These are phyloP conservation scores for Penicillium argentinense DNA, from an alignment of 495 filamentous ascomycete genomes.

Conservation along the genomic window DNA sequence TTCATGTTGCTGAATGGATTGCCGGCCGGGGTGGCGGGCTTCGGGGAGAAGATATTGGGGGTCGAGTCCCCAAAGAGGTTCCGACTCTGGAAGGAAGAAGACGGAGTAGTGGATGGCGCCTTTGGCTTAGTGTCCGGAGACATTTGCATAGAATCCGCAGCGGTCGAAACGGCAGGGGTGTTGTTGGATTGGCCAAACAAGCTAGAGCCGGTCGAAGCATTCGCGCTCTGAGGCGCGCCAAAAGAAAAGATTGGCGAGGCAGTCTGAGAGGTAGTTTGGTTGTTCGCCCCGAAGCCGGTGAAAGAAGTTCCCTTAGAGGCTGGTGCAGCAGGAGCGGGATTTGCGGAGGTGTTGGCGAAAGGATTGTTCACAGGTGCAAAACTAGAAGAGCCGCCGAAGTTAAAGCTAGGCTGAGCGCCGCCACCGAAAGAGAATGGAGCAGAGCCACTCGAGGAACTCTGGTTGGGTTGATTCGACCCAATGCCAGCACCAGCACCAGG, in stretches of 20 bases:
- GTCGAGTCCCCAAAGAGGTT: conserved; percentile 21
- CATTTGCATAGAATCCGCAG: conserved; percentile 44
- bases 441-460: conserved; percentile 30
- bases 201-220: conserved; percentile 9
- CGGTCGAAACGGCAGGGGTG: conserved; percentile 16
- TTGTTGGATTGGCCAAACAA: conserved; percentile 25
- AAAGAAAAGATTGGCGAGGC: conserved; percentile 24
- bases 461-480: conserved; percentile 26
- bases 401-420: conserved; percentile 32
- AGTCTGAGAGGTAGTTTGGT: conserved; percentile 15
- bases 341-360: conserved; percentile 33
- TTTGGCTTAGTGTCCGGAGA: conserved; percentile 41
- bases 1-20: conserved; percentile 24
- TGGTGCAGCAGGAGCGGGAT: conserved; percentile 20
- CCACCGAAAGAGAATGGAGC: conserved; percentile 43
- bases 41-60: conserved; percentile 12
- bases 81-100: conserved; percentile 16
- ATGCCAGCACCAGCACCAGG: conserved; percentile 35
- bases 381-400: conserved; percentile 31
- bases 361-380: conserved; percentile 36
- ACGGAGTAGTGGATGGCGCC: conserved; percentile 9
- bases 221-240: conserved; percentile 16
- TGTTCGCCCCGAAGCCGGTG: conserved; percentile 16
- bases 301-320: conserved; percentile 18
- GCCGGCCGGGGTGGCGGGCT: conserved; percentile 13